Evolutionary conservation across 257 asterid genomes (phyloP).

Genomic region (Capsicum pubescens): DNA sequence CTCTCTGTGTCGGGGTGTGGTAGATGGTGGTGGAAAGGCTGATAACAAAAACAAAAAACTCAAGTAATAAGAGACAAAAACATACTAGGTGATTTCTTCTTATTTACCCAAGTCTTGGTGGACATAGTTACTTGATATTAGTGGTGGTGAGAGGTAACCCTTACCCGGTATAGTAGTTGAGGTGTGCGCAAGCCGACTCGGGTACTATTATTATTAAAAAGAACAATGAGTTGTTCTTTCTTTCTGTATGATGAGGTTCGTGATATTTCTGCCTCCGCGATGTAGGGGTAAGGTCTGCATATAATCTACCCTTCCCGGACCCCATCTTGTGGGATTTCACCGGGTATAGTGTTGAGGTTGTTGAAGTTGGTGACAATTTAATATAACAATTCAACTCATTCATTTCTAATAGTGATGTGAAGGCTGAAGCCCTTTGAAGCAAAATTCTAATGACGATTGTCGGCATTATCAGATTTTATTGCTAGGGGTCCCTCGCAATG

Average conservation of each 20-base stretch:
- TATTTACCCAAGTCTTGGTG: not conserved
- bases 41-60: slow-evolving; percentile 27
- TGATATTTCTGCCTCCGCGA: not conserved
- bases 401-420: not conserved
- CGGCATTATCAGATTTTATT: slow-evolving; percentile 56
- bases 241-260: not conserved
- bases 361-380: not conserved
- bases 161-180: not conserved
- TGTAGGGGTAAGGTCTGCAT: too few species aligned
- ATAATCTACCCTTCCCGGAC: too few species aligned
- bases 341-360: too few species aligned
- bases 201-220: not conserved
- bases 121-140: not conserved
- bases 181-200: not conserved
- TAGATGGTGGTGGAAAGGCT: not conserved
- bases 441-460: not conserved
- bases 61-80: not conserved
- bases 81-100: not conserved
- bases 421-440: not conserved
- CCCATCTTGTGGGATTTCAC: too few species aligned
- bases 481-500: slow-evolving; percentile 72
- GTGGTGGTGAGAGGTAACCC: not conserved
- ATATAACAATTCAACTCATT: not conserved
- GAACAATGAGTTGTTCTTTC: not conserved
- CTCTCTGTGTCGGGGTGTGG: not conserved